These are phyloP conservation scores for Sporothrix phasma DNA, from an alignment of 2,329 filamentous ascomycete species.

Conservation along the genomic window DNA sequence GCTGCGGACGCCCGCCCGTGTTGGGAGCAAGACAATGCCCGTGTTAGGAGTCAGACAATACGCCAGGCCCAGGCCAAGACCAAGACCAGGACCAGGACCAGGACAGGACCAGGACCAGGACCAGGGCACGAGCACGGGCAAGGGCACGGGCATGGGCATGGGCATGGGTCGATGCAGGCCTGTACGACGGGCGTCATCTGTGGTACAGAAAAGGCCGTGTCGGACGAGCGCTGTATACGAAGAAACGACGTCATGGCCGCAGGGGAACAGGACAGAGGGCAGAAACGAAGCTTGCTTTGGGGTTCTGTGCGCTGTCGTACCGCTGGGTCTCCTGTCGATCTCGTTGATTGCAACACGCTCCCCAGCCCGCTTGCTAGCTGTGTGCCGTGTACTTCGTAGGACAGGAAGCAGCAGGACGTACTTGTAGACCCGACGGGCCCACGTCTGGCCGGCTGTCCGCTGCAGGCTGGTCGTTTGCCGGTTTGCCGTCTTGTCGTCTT, in stretches of 20 bases:
- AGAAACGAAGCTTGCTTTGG: neutral
- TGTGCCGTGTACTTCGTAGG: neutral
- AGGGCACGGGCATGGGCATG: too few relatives aligned
- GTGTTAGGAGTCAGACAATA: too few relatives aligned
- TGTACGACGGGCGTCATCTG: neutral
- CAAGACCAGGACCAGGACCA: neutral
- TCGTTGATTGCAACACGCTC: neutral
- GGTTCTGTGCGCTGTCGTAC: neutral
- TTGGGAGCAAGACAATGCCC: too few relatives aligned
- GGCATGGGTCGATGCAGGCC: neutral
- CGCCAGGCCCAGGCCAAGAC: neutral
- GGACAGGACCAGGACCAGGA: neutral
- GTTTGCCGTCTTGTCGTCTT: too few relatives aligned
- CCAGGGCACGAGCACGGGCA: neutral
- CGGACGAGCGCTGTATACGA: neutral
- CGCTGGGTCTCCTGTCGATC: too few relatives aligned
- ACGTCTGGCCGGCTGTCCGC: neutral
- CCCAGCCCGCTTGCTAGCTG: too few relatives aligned
- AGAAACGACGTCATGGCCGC: neutral
- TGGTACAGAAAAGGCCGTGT: neutral
- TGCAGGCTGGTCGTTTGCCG: neutral
- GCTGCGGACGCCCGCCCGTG: too few relatives aligned
- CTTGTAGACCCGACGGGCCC: too few relatives aligned
- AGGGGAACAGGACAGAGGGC: neutral
- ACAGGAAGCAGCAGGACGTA: too few relatives aligned